These are phyloP conservation scores for Tagetes erecta DNA, from an alignment of 129 eudicot species.

Conservation along the genomic window DNA sequence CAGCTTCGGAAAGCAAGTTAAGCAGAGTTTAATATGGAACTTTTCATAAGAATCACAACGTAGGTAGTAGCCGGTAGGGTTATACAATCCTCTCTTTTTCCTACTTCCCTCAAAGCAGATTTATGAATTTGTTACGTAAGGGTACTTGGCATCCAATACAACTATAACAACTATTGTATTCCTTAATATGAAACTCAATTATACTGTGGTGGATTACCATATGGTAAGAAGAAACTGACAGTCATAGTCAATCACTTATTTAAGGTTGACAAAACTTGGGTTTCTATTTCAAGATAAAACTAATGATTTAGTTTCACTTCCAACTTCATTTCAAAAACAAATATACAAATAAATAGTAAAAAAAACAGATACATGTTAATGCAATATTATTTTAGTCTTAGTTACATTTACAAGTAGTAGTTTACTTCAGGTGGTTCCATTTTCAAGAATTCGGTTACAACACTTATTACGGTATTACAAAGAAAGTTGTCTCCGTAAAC, in stretches of 20 bases:
- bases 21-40: background rate
- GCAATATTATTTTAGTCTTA: background rate
- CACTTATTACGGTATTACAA: background rate
- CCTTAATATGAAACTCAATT: background rate
- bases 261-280: background rate
- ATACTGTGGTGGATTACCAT: background rate
- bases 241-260: background rate
- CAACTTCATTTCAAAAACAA: background rate
- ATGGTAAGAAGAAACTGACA: background rate
- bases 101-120: constrained; percentile 9
- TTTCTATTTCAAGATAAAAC: background rate
- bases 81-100: background rate
- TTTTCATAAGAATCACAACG: constrained; percentile 6
- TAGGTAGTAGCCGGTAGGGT: background rate
- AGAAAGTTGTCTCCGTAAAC: background rate
- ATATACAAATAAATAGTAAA: background rate
- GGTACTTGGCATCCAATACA: no score
- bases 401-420: background rate
- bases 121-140: no score
- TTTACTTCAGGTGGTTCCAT: constrained; percentile 1
- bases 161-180: background rate
- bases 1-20: background rate
- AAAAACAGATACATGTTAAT: background rate
- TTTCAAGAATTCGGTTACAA: background rate
- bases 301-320: background rate